These are phyloP conservation scores for Boletus sp. DNA, from an alignment of 1,284 basidiomycete species.

Conservation along the genomic window DNA sequence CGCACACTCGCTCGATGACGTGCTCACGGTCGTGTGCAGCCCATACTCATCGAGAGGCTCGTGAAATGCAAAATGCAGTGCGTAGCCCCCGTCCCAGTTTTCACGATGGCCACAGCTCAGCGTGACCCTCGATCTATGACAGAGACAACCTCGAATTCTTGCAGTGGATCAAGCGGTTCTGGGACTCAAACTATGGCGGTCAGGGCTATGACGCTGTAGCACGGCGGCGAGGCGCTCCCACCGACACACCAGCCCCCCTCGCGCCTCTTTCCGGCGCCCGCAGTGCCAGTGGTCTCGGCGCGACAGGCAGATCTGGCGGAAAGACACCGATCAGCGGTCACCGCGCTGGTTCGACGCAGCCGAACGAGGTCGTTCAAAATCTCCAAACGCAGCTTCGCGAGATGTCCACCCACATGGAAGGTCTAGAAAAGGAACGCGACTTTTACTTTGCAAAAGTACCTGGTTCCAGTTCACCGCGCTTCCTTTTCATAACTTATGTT, in stretches of 20 bases:
- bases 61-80: conserved; percentile 99
- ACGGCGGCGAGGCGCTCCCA: conserved; percentile 71
- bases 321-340: conserved; percentile 67
- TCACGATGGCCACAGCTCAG: conserved; percentile 5
- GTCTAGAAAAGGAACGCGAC: conserved; percentile 91
- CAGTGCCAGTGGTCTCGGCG: conserved; percentile 37
- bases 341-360: conserved; percentile 56
- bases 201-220: conserved; percentile 86
- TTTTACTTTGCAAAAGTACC: conserved; percentile 97
- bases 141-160: conserved; percentile 98
- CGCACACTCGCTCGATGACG: not conserved
- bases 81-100: conserved; percentile 31
- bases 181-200: conserved; percentile 90
- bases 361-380: conserved; percentile 57
- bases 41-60: conserved; percentile 89
- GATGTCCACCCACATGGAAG: conserved; percentile 79
- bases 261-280: conserved; percentile 53
- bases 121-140: conserved; percentile 19
- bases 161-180: conserved; percentile 96
- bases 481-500: conserved; percentile 7
- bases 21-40: conserved; percentile 44
- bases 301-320: conserved; percentile 51
- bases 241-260: conserved; percentile 74
- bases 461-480: conserved; percentile 10
- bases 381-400: conserved; percentile 82